Evolutionary conservation across 352 stramenopile species (phyloP).

Genomic region (Thalassiosira exigua): DNA sequence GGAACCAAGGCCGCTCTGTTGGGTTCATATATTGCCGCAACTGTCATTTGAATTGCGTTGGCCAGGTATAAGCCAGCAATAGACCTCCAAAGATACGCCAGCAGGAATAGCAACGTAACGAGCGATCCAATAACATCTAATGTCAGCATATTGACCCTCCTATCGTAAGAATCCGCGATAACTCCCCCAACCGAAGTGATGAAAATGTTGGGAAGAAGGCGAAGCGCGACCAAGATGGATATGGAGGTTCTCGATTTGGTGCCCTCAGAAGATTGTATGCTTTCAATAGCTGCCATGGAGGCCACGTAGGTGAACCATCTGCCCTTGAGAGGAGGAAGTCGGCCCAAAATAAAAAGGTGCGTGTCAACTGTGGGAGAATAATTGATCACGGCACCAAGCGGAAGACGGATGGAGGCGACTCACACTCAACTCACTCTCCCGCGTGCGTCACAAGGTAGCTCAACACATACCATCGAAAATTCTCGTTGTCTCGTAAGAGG

Average conservation of each 20-base stretch:
- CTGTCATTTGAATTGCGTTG: slow-evolving; percentile 59
- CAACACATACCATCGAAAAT: slow-evolving; percentile 62
- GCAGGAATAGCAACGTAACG: slow-evolving; percentile 58
- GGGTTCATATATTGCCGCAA: slow-evolving; percentile 70
- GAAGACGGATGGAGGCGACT: no score
- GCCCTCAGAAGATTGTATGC: slow-evolving; percentile 38
- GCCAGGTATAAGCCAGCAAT: slow-evolving; percentile 61
- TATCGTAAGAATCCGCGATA: slow-evolving; percentile 69
- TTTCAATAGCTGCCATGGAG: slow-evolving; percentile 67
- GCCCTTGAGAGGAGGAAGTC: neutral
- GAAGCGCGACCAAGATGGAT: slow-evolving; percentile 69
- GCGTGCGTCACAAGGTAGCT: slow-evolving; percentile 63
- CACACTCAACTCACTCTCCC: slow-evolving; percentile 55
- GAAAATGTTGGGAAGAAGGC: slow-evolving; percentile 66
- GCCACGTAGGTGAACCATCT: slow-evolving; percentile 78
- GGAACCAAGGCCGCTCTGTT: slow-evolving; percentile 58
- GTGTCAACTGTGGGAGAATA: slow-evolving; percentile 6
- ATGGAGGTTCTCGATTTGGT: slow-evolving; percentile 46
- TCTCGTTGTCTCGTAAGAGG: slow-evolving; percentile 47
- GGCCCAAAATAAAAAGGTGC: slow-evolving; percentile 1
- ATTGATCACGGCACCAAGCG: neutral
- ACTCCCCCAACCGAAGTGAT: slow-evolving; percentile 68
- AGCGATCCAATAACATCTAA: slow-evolving; percentile 63
- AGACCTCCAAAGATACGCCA: slow-evolving; percentile 54
- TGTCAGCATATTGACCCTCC: slow-evolving; percentile 61